These are phyloP conservation scores for Saturnispora ahearnii DNA, from an alignment of 805 yeast genomes.

Conservation along the genomic window DNA sequence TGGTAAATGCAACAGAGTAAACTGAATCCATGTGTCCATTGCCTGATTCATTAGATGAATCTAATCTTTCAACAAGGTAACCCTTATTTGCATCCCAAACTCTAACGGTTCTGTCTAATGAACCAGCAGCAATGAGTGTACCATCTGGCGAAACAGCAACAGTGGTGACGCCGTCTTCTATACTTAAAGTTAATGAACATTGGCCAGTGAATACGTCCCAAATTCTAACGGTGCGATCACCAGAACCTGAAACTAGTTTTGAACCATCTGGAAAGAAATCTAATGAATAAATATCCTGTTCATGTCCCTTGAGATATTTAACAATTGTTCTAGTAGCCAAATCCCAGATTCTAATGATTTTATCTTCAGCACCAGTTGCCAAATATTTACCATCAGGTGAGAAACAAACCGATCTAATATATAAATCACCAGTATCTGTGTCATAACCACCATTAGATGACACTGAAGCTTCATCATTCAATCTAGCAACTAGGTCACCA, in stretches of 20 bases:
- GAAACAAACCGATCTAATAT: slow-evolving; percentile 92
- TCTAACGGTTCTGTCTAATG: slow-evolving; percentile 88
- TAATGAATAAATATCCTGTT: slow-evolving; percentile 92
- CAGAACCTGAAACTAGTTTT: slow-evolving; percentile 89
- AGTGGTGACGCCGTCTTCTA: slow-evolving; percentile 97
- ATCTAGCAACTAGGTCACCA: slow-evolving; percentile 79
- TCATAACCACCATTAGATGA: slow-evolving; percentile 39
- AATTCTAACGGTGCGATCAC: slow-evolving; percentile 91
- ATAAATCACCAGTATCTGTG: slow-evolving; percentile 70
- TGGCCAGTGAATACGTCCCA: slow-evolving; percentile 92
- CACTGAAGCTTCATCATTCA: slow-evolving; percentile 67
- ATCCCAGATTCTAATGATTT: slow-evolving; percentile 93
- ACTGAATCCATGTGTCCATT: slow-evolving; percentile 96
- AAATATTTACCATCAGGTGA: slow-evolving; percentile 89
- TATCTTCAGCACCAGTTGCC: slow-evolving; percentile 92
- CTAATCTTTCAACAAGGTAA: slow-evolving; percentile 82
- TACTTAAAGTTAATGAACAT: slow-evolving; percentile 78
- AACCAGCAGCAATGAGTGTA: slow-evolving; percentile 89
- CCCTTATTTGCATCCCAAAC: slow-evolving; percentile 96
- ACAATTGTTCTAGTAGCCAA: slow-evolving; percentile 76
- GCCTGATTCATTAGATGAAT: slow-evolving; percentile 76
- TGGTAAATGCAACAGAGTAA: slow-evolving; percentile 87
- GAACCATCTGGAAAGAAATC: slow-evolving; percentile 94
- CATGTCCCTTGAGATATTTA: slow-evolving; percentile 85
- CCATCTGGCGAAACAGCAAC: slow-evolving; percentile 97